Base-by-base conservation (phyloP, 1,284 basidiomycete species). In the Kwoniella shivajii region DNA sequence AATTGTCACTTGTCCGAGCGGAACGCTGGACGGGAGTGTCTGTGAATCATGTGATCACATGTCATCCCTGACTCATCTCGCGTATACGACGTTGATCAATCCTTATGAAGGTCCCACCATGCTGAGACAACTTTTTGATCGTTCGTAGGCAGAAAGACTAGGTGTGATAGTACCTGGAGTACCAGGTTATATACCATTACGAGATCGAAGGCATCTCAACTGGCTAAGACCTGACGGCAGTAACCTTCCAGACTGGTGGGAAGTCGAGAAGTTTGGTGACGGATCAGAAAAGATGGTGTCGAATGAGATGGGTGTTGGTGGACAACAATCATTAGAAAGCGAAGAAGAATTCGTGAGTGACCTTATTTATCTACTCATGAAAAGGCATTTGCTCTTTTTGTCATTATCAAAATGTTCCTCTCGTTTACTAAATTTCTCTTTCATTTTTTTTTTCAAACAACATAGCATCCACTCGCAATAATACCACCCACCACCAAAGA, bases 91-190 rank as follows among this genome's bases (percentile, higher is more conserved):
- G n/a, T n/a, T n/a, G n/a, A n/a, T n/a, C n/a, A n/a, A n/a, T n/a
- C n/a, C n/a, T n/a, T n/a, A n/a, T n/a, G n/a, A n/a, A n/a, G n/a
- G n/a, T n/a, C n/a, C n/a, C n/a, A 10, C 11, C 16, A 47, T n/a
- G 16, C 29, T 47, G 26, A 46, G 13, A 14, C 39, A 42, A 11
- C 24, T 43, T n/a, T 39, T 39, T 44, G 13, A n/a, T 39, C 26
- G 39, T 33, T 20, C 36, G 22, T 42, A 72, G 69, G 75, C 75
- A 0, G 47, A 64, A 30, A 51, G 75, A 18, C 60, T 77, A 16
- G 75, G 73, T 29, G 63, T 77, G 26, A 59, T 77, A 45, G 73
- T 73, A 7, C 75, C 75, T 7, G 75, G 75, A 38, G 58, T 77
- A 56, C 66, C 66, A 13, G 75, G 73, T 10, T 77, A 77, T 54